A percentile compares a stretch with the other conserved stretches of the same genome.
Conservation (phyloP, 2,329 filamentous ascomycete genomes). For the Botrytis medusae region DNA sequence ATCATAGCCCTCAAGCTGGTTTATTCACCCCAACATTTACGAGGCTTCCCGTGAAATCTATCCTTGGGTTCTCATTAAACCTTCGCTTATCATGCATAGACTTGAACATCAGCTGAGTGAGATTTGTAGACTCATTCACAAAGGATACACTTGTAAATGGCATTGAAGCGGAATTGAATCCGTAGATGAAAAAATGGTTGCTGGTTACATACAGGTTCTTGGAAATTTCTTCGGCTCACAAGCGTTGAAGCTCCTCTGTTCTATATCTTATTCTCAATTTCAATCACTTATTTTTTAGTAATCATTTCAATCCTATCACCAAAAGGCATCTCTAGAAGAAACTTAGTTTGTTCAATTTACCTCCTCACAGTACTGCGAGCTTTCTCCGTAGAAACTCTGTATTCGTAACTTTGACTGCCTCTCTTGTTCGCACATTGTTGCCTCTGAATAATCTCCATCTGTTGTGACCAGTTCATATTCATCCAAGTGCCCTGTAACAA, state of each 20-base stretch:
- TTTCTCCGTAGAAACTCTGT: too few species aligned
- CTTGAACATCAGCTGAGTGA: background rate
- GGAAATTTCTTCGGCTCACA: background rate
- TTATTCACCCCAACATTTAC: background rate
- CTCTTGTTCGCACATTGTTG: too few species aligned
- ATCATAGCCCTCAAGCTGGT: background rate
- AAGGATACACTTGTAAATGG: background rate
- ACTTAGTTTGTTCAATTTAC: rapidly evolving
- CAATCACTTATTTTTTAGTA: background rate
- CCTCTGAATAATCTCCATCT: background rate
- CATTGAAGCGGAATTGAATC: background rate
- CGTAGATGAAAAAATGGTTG: rapidly evolving
- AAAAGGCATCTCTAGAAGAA: rapidly evolving
- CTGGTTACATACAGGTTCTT: background rate
- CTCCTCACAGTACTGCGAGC: too few species aligned
- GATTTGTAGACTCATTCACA: background rate
- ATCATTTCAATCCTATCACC: background rate
- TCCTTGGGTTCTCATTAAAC: background rate
- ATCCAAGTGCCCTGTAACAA: rapidly evolving
- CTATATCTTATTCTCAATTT: background rate
- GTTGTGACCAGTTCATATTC: rapidly evolving
- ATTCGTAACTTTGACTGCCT: too few species aligned
- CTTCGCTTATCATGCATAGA: background rate
- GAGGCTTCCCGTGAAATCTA: background rate
- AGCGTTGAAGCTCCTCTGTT: background rate